Conservation (phyloP, 2,329 filamentous ascomycete species). For the Venturia aucupariae region DNA sequence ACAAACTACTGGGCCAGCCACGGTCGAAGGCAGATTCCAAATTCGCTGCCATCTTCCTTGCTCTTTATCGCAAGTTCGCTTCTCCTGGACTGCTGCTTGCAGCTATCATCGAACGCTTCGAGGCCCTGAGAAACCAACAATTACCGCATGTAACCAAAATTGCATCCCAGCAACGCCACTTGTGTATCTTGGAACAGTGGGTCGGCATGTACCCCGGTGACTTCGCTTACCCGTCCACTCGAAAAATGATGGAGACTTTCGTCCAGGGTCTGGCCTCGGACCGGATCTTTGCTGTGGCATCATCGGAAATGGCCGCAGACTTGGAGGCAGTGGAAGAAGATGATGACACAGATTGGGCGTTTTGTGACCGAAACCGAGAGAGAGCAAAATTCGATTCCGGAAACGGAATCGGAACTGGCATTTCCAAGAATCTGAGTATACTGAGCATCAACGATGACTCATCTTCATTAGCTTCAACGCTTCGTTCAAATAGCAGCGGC, state of each 20-base stretch:
- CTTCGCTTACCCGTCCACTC: slow-evolving; percentile 71
- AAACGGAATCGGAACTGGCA: slow-evolving; percentile 27
- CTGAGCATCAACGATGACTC: neutral
- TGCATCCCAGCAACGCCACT: slow-evolving; percentile 70
- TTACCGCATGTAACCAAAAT: slow-evolving; percentile 65
- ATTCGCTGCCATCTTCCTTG: slow-evolving; percentile 81
- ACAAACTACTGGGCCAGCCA: slow-evolving; percentile 72
- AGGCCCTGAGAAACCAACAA: slow-evolving; percentile 52
- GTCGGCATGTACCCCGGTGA: slow-evolving; percentile 84
- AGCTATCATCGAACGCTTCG: slow-evolving; percentile 67
- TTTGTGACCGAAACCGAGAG: slow-evolving; percentile 56
- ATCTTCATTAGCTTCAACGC: slow-evolving; percentile 1
- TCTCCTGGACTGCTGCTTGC: slow-evolving; percentile 69
- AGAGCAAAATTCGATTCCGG: slow-evolving; percentile 31
- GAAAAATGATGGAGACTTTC: slow-evolving; percentile 64
- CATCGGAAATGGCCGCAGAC: slow-evolving; percentile 74
- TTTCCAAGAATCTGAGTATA: slow-evolving; percentile 8
- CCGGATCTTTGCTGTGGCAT: slow-evolving; percentile 74
- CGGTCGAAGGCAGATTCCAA: slow-evolving; percentile 83
- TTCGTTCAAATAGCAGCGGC: neutral
- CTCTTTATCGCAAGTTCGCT: slow-evolving; percentile 88
- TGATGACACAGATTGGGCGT: slow-evolving; percentile 90
- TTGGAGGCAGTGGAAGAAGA: slow-evolving; percentile 71
- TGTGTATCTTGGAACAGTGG: slow-evolving; percentile 82
- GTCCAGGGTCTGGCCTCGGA: slow-evolving; percentile 64